Base-by-base conservation (phyloP, 495 filamentous ascomycete species). In the Barbatosphaeria neglecta region DNA sequence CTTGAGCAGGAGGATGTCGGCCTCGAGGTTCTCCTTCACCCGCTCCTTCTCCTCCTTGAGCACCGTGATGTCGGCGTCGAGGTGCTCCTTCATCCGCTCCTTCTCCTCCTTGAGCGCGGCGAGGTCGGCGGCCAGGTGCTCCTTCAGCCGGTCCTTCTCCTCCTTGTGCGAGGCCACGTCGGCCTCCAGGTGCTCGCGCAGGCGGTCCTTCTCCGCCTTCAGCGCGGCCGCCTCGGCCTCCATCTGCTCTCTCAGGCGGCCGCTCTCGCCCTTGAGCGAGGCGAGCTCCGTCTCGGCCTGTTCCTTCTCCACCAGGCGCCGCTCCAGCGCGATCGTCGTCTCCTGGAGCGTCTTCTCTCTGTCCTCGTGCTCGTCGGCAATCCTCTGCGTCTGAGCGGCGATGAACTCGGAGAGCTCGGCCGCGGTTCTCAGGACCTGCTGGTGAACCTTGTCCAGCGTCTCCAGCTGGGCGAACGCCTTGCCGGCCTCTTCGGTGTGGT, bases 381-480 rank as follows among this genome's bases (percentile, higher is more conserved):
- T 82, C 10, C 86, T 76, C 43, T 78, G 76, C 16, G 84, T 86
- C 59, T 97, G 92, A 2, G 76, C 73, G 9, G 79, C 74, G 31
- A 97, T 77, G 66, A 96, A 95, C 35, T 82, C 78, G n/a, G 81
- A 81, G 52, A 99, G 82, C 55, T 87, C 85, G 19, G 78, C 80
- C 0, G 90, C 84, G n/a, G 87, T 95, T 38, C 80, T 70, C 59
- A 85, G 81, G 37, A 99, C 88, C 50, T 95, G 83, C 55, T 83
- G 74, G 58, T 95, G 88, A 51, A 97, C 90, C 56, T 88, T 77
- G 53, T 94, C 87, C 8, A 99, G 75, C 42, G 87, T 84, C 49
- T 83, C 82, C 4, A 85, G 66, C 42, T 83, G 80, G 4, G 73
- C 63, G 47, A 78, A 73, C 3, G 76, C 67, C 51, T 77, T 75